Base-by-base conservation (phyloP, 352 stramenopile species). In the Phytophthora palmivora region DNA sequence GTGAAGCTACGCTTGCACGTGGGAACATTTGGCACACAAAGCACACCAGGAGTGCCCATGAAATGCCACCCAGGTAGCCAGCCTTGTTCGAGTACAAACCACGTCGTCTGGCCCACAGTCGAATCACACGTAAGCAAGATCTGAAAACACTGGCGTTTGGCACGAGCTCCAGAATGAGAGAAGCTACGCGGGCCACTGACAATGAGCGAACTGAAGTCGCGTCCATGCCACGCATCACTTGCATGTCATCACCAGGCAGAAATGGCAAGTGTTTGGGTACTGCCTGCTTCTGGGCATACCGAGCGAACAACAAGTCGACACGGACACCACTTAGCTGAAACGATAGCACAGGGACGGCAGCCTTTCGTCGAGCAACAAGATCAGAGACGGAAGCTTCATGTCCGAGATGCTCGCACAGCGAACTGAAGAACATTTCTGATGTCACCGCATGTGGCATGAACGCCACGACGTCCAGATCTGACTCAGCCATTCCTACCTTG, bases 1-100 rank as follows among this genome's bases (percentile, higher is more conserved):
- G 54, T 7, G 74, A 78, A 34, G 82, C 87, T 42, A 91, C 78
- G 22, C 78, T 87, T 3, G 86, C 88, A 41, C 86, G 84, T 2
- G 86, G 88, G 50, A 94, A 91, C 82, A 95, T 88, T 80, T 96
- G 88, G 45, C 86, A 96, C 14, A 94, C 71, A 44, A 95, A 94
- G 4, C 85, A 89, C 8, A 94, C 88, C 5, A 96, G 68, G 26
- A 96, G 72, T n/a, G 82, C 88, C 86, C 86, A 96, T 33, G 84
- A 94, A 26, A 95, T 84, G 38, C 88, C 88, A 6, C 88, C 86
- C 0, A 96, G 69, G 32, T 86, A 96, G 3, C 88, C 88, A 2
- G 82, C 73, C 54, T 93, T 94, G 75, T 91, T 93, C 53, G 88
- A 95, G 67, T 95, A 94, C 11, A 96, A 36, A 4, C 88, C 88